Conservation (phyloP, 305 asterid species). For the Fraxinus sp. region DNA sequence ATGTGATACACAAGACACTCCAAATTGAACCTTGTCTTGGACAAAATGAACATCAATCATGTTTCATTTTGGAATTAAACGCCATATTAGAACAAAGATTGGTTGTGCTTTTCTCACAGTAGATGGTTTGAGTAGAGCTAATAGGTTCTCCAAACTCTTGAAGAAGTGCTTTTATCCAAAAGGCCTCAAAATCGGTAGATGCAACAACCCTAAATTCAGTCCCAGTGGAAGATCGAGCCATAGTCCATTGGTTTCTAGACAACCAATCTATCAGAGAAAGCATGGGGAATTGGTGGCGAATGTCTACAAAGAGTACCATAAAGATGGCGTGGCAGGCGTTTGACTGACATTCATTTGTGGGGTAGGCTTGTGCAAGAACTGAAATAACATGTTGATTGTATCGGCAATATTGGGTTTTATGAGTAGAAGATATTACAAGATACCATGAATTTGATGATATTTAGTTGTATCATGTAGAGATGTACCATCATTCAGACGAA, state of each 20-base stretch:
- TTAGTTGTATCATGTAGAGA: too few species aligned
- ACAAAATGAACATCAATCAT: background rate
- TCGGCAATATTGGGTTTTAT: too few species aligned
- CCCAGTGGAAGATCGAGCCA: background rate
- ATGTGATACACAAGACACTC: background rate
- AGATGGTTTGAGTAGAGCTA: background rate
- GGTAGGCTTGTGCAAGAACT: too few species aligned
- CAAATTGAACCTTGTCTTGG: background rate
- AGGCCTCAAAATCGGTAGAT: background rate
- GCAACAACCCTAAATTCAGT: background rate
- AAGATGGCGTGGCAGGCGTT: background rate
- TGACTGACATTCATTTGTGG: too few species aligned
- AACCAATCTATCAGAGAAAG: background rate
- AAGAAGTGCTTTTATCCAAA: too few species aligned
- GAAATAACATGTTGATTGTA: too few species aligned
- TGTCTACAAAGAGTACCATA: background rate
- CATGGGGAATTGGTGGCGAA: too few species aligned
- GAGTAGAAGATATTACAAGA: too few species aligned
- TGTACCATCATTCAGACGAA: too few species aligned
- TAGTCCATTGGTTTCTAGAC: background rate
- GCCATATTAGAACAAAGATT: too few species aligned
- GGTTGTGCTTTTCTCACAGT: background rate
- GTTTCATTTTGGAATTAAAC: background rate
- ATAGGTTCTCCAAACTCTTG: too few species aligned
- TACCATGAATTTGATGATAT: too few species aligned